Evolutionary conservation across 1,284 basidiomycete genomes (phyloP), one percentile per base, ranked within the genome.

Genomic region (Ganoderma boninense): DNA sequence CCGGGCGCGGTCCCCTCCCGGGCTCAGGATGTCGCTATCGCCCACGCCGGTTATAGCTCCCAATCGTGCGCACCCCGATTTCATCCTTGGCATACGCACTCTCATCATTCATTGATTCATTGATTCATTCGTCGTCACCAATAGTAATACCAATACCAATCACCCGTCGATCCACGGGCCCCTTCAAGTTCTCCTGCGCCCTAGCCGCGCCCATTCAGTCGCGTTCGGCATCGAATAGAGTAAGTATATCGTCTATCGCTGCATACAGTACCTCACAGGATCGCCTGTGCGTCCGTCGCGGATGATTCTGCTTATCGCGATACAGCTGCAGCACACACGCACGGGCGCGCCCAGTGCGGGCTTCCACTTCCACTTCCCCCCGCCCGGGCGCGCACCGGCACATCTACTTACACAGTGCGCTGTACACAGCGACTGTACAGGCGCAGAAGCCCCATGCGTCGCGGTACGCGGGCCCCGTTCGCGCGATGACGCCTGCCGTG

Each of bases 91-190:
- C 32, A 8, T 18, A 38, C 38, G 18, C 56, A 59, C 20, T 59
- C 29, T 35, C 49, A 26, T 35, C 20, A 35, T 11, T 20, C 35
- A 8, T 20, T 8, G 18, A 40, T 60, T 35, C 57, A 60, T 35
- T 59, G 2, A 32, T 32, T 32, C 29, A 32, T 32, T 32, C 18
- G n/a, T 32, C 35, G 29, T 18, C 26, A 29, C 16, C 16, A 38
- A 38, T 38, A 6, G 3, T 6, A 38, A 38, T 38, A 6, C 3
- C 6, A 38, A 38, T 38, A 38, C 38, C 38, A 29, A 32, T 59
- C 57, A 40, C 20, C 35, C 57, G 57, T 60, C 29, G 57, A 60
- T 60, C 57, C 57, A 60, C 57, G 35, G 54, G 29, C 49, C 49
- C 49, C 49, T n/a, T n/a, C n/a, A n/a, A n/a, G n/a, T 56, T 56